Evolutionary conservation across 805 yeast species (phyloP), one percentile per base, ranked within the genome.

Genomic region (Teunomyces cretensis): DNA sequence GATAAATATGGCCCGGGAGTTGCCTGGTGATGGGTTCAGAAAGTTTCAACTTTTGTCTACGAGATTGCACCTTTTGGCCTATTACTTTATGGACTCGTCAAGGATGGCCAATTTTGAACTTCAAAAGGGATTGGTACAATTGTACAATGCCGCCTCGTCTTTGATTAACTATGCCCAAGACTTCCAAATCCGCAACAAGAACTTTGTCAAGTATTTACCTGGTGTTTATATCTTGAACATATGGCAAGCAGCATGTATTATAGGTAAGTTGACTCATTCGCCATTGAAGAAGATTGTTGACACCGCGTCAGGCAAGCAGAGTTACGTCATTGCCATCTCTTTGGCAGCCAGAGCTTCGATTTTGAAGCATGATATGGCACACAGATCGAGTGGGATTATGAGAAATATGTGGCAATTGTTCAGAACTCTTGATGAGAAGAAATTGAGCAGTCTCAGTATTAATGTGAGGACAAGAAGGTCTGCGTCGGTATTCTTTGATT

Each of bases 341-440:
- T 65, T 87, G 38, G 82, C 94, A 1, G 78, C 82, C 46, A 81
- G 81, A 48, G 95, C 96, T 0, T 88, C 97, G 0, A 84, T 92
- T 24, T 72, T 88, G 55, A 89, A 89, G 56, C 94, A 91, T 65
- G 99, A 92, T 60, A 83, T 94, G 75, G 88, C 97, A 0, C 88
- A 88, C 61, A 78, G 98, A 52, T 87, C 96, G 0, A 83, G 96
- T 38, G 97, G 96, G 7, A 89, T 94, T 47, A 88, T 94, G 94
- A 79, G 86, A 57, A 90, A 90, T 58, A 84, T 90, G 72, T 92
- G 99, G 99, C 88, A 86, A 48, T 73, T 90, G 47, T 87, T 87
- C 64, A 79, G 84, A 41, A 76, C 84, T 4, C 68, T 90, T 53
- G 79, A 82, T 51, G 83, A 79, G 33, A 80, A 78, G 49, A 63